These are phyloP conservation scores for Cystofilobasidium capitatum DNA, from an alignment of 768 basidiomycete species.

Conservation along the genomic window DNA sequence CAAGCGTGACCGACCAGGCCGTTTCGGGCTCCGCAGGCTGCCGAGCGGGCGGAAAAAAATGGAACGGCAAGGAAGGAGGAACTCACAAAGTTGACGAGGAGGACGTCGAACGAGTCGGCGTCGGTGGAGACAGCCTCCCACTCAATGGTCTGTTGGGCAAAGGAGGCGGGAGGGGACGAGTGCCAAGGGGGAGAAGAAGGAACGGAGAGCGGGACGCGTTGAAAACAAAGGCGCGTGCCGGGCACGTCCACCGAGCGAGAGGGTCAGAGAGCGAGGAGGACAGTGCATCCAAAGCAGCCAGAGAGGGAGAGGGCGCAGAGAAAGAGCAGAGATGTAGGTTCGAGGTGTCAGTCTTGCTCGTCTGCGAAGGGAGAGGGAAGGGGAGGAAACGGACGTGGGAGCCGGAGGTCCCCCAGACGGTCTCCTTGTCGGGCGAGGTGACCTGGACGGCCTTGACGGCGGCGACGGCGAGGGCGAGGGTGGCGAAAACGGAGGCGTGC, in stretches of 20 bases:
- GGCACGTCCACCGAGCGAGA: neutral
- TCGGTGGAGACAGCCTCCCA: constrained; percentile 8
- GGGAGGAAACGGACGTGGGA: constrained; percentile 17
- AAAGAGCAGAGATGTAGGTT: neutral
- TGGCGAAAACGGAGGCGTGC: constrained; percentile 11
- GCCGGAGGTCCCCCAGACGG: constrained; percentile 12
- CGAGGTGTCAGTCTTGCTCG: neutral
- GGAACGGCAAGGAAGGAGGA: constrained; percentile 1
- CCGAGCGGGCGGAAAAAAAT: constrained; percentile 21
- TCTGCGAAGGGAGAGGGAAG: constrained; percentile 10
- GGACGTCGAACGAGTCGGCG: constrained; percentile 3
- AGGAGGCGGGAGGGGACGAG: neutral
- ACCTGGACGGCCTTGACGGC: constrained; percentile 27
- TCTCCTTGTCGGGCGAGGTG: constrained; percentile 24
- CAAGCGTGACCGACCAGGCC: neutral
- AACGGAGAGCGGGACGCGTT: neutral
- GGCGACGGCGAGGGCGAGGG: constrained; percentile 23
- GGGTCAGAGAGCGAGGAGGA: neutral
- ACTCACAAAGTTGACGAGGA: constrained; percentile 18
- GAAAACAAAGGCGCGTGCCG: neutral
- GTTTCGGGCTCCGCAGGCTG: neutral
- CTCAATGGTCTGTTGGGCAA: constrained; percentile 4
- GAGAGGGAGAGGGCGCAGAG: neutral
- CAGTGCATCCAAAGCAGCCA: neutral
- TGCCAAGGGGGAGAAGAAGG: neutral